These are phyloP conservation scores for Plectosphaerella cucumerina DNA, from an alignment of 2,329 filamentous ascomycete species.

Conservation along the genomic window DNA sequence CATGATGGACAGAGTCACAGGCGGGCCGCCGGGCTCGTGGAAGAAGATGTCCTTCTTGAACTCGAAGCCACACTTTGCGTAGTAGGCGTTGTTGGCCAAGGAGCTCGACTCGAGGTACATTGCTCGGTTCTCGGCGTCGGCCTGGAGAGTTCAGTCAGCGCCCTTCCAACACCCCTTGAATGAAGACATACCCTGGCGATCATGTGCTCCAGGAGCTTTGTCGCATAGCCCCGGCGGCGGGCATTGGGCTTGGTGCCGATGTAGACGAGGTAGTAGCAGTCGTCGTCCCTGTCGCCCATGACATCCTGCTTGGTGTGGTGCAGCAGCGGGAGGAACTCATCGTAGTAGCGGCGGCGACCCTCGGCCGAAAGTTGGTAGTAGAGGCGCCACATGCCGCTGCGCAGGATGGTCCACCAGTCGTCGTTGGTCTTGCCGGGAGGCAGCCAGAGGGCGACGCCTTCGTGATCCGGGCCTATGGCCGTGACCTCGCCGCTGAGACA, in stretches of 20 bases:
- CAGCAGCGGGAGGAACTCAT: conserved; percentile 71
- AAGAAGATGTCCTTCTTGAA: conserved; percentile 59
- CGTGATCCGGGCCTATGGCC: conserved; percentile 70
- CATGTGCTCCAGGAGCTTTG: conserved; percentile 67
- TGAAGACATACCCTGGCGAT: conserved; percentile 50
- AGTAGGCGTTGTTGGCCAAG: conserved; percentile 63
- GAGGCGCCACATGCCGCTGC: conserved; percentile 74
- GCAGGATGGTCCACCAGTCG: conserved; percentile 66
- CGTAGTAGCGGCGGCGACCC: conserved; percentile 70
- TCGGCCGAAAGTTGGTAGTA: conserved; percentile 70
- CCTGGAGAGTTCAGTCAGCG: conserved; percentile 32
- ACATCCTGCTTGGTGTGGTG: conserved; percentile 67
- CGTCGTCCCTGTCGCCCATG: conserved; percentile 61
- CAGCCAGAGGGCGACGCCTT: conserved; percentile 77
- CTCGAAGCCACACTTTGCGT: conserved; percentile 72
- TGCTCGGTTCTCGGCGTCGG: conserved; percentile 62
- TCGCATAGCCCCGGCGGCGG: conserved; percentile 68
- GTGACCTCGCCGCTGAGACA: conserved; percentile 71
- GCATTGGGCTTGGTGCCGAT: conserved; percentile 70
- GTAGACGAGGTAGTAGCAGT: conserved; percentile 81
- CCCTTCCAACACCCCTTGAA: neutral
- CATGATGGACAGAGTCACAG: conserved; percentile 74
- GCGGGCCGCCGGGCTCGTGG: conserved; percentile 45
- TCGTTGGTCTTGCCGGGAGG: conserved; percentile 71
- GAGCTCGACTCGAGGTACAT: conserved; percentile 80